These are phyloP conservation scores for Colletotrichum acutatum DNA, from an alignment of 2,329 filamentous ascomycete genomes.

Conservation along the genomic window DNA sequence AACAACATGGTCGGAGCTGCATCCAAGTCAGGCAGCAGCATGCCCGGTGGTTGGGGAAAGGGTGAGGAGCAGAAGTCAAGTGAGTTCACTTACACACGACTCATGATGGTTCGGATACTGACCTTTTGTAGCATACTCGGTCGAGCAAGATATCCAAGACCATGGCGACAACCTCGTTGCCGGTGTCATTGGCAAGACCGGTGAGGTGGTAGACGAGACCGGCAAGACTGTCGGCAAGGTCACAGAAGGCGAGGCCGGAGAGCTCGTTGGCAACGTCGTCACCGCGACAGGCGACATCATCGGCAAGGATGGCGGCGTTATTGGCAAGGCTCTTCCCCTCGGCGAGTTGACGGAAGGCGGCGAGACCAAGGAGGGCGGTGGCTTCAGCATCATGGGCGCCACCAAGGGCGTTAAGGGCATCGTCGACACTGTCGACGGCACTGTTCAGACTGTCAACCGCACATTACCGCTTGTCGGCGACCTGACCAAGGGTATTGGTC, in stretches of 20 bases:
- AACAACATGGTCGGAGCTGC: slow-evolving; percentile 31
- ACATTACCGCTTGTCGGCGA: slow-evolving; percentile 34
- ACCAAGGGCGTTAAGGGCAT: slow-evolving; percentile 41
- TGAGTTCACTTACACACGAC: slow-evolving; percentile 36
- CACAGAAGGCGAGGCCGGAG: slow-evolving; percentile 51
- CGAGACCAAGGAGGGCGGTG: slow-evolving; percentile 43
- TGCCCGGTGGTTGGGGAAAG: slow-evolving; percentile 44
- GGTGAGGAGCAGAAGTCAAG: slow-evolving; percentile 45
- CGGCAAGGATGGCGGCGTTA: slow-evolving; percentile 51
- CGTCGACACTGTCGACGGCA: slow-evolving; percentile 36
- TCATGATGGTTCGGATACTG: neutral
- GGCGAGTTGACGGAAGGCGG: slow-evolving; percentile 54
- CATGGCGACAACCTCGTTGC: slow-evolving; percentile 49
- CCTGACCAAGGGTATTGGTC: slow-evolving; percentile 35
- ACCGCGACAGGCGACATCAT: slow-evolving; percentile 49
- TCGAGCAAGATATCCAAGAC: slow-evolving; percentile 37
- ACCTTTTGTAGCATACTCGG: slow-evolving; percentile 20
- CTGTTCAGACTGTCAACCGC: slow-evolving; percentile 40
- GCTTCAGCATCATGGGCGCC: slow-evolving; percentile 44
- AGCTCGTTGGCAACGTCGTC: slow-evolving; percentile 54
- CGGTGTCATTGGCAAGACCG: slow-evolving; percentile 55
- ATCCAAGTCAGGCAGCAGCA: slow-evolving; percentile 35
- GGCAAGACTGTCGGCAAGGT: slow-evolving; percentile 57
- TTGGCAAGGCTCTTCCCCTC: slow-evolving; percentile 52
- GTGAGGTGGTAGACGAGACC: slow-evolving; percentile 56